Conservation (phyloP, 257 asterid species). For the Petunia secreta region DNA sequence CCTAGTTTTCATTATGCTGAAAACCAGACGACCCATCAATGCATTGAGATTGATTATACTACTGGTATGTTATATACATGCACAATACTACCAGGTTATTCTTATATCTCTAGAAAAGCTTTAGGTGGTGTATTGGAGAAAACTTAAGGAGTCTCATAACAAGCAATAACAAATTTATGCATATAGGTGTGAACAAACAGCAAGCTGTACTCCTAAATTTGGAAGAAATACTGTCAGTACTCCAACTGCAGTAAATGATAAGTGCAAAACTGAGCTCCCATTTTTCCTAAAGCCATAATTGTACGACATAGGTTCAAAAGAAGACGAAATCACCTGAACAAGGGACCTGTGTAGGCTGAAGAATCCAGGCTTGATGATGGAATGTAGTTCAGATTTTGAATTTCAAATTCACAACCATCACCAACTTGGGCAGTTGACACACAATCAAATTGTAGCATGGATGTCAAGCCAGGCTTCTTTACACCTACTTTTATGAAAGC, state of each 20-base stretch:
- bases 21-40: neutral
- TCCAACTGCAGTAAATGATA: neutral
- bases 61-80: no score
- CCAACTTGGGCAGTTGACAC: slow-evolving; percentile 51
- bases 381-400: slow-evolving; percentile 60
- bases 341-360: slow-evolving; percentile 60
- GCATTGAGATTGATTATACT: neutral
- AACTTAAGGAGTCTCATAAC: no score
- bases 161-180: no score
- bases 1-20: neutral
- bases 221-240: no score
- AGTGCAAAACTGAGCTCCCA: slow-evolving; percentile 2
- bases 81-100: no score
- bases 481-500: slow-evolving; percentile 80
- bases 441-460: slow-evolving; percentile 86
- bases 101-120: no score
- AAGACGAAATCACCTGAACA: slow-evolving; percentile 58
- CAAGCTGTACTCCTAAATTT: no score
- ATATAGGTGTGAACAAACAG: no score
- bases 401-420: slow-evolving; percentile 44
- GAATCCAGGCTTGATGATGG: slow-evolving; percentile 48
- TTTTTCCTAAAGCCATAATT: neutral
- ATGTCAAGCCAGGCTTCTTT: slow-evolving; percentile 76
- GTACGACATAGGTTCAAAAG: neutral
- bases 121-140: no score